These are phyloP conservation scores for Sporothrix phasma DNA, from an alignment of 2,329 filamentous ascomycete genomes.

Conservation along the genomic window DNA sequence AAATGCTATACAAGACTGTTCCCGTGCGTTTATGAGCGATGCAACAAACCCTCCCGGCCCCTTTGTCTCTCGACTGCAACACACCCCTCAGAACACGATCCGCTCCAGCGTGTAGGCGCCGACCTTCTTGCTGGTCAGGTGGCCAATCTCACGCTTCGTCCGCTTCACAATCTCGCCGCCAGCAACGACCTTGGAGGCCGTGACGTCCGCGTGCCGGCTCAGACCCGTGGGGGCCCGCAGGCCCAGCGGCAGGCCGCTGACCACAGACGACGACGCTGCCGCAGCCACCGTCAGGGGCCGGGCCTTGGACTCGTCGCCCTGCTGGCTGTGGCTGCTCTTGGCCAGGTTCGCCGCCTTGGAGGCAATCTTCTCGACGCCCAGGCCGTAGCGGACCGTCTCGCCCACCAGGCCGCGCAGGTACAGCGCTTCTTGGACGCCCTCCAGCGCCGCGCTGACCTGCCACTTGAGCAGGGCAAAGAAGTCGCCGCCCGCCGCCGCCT, in stretches of 20 bases:
- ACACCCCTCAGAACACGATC: constrained; percentile 49
- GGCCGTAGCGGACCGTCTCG: constrained; percentile 55
- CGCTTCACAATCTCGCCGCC: constrained; percentile 62
- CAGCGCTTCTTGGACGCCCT: constrained; percentile 60
- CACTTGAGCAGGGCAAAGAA: constrained; percentile 55
- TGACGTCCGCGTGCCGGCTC: constrained; percentile 19
- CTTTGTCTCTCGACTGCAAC: too few species aligned
- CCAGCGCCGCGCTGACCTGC: constrained; percentile 61
- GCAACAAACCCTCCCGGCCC: too few species aligned
- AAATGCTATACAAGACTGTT: too few species aligned
- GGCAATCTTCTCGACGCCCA: constrained; percentile 25
- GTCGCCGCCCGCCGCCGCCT: constrained; percentile 33
- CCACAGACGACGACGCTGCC: constrained; percentile 23
- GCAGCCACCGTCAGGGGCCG: constrained; percentile 30
- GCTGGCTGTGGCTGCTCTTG: background rate
- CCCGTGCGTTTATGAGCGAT: too few species aligned
- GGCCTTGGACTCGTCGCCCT: constrained; percentile 33
- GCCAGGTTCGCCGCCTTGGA: constrained; percentile 58
- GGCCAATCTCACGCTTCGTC: constrained; percentile 62
- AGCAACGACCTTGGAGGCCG: constrained; percentile 49
- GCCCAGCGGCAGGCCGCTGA: constrained; percentile 58
- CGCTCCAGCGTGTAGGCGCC: constrained; percentile 76
- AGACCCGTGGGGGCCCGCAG: constrained; percentile 41
- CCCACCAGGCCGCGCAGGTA: constrained; percentile 54
- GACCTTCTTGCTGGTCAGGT: constrained; percentile 68